These are phyloP conservation scores for Tuber brumale DNA, from an alignment of 495 filamentous ascomycete species.

Conservation along the genomic window DNA sequence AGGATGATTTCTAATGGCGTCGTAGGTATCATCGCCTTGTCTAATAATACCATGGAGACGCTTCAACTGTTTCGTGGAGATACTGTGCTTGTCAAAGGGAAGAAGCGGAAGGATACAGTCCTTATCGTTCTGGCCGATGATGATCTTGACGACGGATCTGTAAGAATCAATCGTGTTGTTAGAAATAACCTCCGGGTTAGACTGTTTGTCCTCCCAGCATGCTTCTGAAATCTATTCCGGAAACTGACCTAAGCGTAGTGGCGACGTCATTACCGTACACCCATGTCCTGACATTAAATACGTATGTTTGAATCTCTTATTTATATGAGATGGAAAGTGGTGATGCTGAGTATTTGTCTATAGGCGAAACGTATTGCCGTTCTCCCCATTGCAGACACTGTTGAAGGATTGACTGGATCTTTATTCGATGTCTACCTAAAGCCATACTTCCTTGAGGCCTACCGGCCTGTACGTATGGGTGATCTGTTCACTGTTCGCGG, in stretches of 20 bases:
- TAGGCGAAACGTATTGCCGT: constrained; percentile 98
- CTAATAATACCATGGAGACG: constrained; percentile 98
- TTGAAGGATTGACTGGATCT: constrained; percentile 93
- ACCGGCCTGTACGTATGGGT: constrained; percentile 90
- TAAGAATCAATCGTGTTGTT: constrained; percentile 94
- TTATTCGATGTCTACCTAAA: constrained; percentile 99
- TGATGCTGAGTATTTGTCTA: constrained; percentile 18
- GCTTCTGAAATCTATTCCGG: background rate
- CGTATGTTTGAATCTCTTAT: constrained; percentile 52
- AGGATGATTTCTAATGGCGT: constrained; percentile 16
- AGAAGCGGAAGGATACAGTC: constrained; percentile 99
- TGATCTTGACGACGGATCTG: constrained; percentile 93
- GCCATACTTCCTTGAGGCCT: constrained; percentile 98
- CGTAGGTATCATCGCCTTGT: constrained; percentile 74
- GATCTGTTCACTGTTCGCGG: constrained; percentile 95
- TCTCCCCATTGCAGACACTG: constrained; percentile 94
- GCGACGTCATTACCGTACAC: constrained; percentile 93
- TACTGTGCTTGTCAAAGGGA: constrained; percentile 94
- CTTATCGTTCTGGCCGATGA: constrained; percentile 96
- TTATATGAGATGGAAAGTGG: background rate
- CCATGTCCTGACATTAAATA: constrained; percentile 99
- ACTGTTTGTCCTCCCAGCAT: constrained; percentile 44
- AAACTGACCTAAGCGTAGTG: constrained; percentile 47
- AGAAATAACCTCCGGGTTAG: constrained; percentile 97
- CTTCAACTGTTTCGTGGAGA: constrained; percentile 97